Evolutionary conservation across 225 moss, liverwort and hornwort species (phyloP), one percentile per base, ranked within the genome.

Genomic region (Ulota crispa): DNA sequence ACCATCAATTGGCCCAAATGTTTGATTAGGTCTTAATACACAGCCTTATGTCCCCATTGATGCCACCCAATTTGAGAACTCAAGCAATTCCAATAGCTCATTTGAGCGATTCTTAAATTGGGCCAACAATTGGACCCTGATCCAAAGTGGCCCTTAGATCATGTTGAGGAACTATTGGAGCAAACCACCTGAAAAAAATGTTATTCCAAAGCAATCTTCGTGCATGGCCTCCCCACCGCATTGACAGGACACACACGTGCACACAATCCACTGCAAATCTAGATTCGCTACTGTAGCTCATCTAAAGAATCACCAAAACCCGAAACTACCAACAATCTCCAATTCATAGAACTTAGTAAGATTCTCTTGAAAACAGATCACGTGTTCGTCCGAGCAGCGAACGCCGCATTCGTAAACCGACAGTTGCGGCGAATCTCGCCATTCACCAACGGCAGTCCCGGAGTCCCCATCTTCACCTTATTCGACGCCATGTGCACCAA

Each of bases 361-460:
- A 9, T 16, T n/a, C 4, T 24, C 23, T 53, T 7, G 54, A 0
- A 4, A 57, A 12, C 18, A 32, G 2, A 36, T 88, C 83, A 83
- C 37, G 63, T 72, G 68, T 32, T 78, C 7, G 65, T 81, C 61
- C 5, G 78, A 21, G 83, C 80, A 16, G 83, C 80, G 9, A 79
- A 63, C 19, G 41, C 82, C 3, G 82, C 78, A 62, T 91, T 91
- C 6, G 81, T 86, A 0, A 87, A 23, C 9, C 89, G 85, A 26
- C 91, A 91, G 11, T 81, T 87, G 26, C 6, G 72, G 45, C 91
- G 91, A 84, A 91, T 74, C 73, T 91, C 89, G 0, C 91, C 91
- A 0, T 7, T 10, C 0, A 30, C 23, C 34, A 72, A 75, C 20
- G 59, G 73, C 1, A 32, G 55, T 34, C 84, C 82, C 23, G 76